phyloP scores from a whole-genome alignment of 1,284 basidiomycete species.

The Pseudozyma sp. region DNA sequence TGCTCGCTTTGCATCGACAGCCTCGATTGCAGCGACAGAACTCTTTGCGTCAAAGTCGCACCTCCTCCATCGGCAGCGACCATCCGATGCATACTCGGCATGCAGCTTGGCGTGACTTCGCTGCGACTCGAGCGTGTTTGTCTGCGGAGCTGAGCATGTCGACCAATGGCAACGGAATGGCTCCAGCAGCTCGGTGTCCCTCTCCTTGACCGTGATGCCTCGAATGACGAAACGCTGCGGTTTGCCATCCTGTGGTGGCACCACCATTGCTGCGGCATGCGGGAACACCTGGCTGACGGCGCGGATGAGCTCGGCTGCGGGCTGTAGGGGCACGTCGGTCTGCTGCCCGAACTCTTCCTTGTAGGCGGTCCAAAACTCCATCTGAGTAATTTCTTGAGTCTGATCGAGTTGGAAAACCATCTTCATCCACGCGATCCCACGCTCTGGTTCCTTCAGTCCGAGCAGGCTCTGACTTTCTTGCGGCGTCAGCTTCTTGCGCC shows the following conservation, averaged over 20 bases:
- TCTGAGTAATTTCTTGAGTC: constrained; percentile 83
- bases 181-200: constrained; percentile 41
- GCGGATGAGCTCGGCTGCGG: constrained; percentile 87
- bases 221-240: constrained; percentile 78
- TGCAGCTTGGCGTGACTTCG: constrained; percentile 53
- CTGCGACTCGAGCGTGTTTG: constrained; percentile 38
- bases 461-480: constrained; percentile 40
- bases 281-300: constrained; percentile 82
- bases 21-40: constrained; percentile 4
- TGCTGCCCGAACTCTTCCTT: constrained; percentile 72
- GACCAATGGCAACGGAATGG: constrained; percentile 56
- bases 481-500: constrained; percentile 43
- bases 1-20: constrained; percentile 14
- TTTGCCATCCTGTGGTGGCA: constrained; percentile 75
- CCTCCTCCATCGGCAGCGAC: constrained; percentile 54
- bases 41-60: constrained; percentile 47
- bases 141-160: constrained; percentile 50
- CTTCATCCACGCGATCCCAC: constrained; percentile 73
- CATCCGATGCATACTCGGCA: constrained; percentile 35
- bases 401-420: constrained; percentile 78
- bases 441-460: constrained; percentile 55
- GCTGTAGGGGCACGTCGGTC: constrained; percentile 74
- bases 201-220: constrained; percentile 73
- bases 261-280: constrained; percentile 83
- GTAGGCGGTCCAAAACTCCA: constrained; percentile 89